A percentile compares a stretch with the other conserved stretches of the same genome.
Conservation (phyloP, 1,139 yeast species). For the Magnusiomyces sp. region DNA sequence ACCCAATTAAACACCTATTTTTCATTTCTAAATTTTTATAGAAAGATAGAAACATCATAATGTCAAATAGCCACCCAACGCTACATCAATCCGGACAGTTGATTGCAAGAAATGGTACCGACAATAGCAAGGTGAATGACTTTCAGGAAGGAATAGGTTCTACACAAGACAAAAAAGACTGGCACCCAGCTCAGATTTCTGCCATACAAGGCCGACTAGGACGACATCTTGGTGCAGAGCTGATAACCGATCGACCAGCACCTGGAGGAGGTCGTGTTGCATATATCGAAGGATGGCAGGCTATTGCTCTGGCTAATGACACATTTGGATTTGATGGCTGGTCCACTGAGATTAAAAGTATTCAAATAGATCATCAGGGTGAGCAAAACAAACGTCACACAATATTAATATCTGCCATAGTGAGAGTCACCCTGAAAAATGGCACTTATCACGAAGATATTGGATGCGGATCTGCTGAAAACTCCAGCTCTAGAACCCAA, state of each 20-base stretch:
- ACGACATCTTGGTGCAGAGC: slow-evolving; percentile 71
- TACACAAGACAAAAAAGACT: too few relatives aligned
- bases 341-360: slow-evolving; percentile 42
- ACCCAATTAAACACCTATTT: too few relatives aligned
- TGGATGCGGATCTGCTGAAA: slow-evolving; percentile 67
- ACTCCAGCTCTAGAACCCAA: slow-evolving; percentile 50
- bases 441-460: slow-evolving; percentile 73
- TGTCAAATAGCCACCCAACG: too few relatives aligned
- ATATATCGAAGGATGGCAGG: slow-evolving; percentile 39
- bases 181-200: too few relatives aligned
- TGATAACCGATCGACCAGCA: slow-evolving; percentile 71
- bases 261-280: slow-evolving; percentile 33
- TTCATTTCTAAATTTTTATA: too few relatives aligned
- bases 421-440: slow-evolving; percentile 60
- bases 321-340: slow-evolving; percentile 62
- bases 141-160: too few relatives aligned
- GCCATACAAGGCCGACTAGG: slow-evolving; percentile 23
- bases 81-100: too few relatives aligned
- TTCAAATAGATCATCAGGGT: slow-evolving; percentile 29
- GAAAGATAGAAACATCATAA: too few relatives aligned
- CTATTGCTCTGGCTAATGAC: slow-evolving; percentile 50
- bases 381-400: slow-evolving; percentile 35
- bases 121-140: too few relatives aligned
- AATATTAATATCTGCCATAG: slow-evolving; percentile 54
- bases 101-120: too few relatives aligned